These are phyloP conservation scores for Stentor coeruleus DNA, from an alignment of 73 alveolate species.

Conservation along the genomic window DNA sequence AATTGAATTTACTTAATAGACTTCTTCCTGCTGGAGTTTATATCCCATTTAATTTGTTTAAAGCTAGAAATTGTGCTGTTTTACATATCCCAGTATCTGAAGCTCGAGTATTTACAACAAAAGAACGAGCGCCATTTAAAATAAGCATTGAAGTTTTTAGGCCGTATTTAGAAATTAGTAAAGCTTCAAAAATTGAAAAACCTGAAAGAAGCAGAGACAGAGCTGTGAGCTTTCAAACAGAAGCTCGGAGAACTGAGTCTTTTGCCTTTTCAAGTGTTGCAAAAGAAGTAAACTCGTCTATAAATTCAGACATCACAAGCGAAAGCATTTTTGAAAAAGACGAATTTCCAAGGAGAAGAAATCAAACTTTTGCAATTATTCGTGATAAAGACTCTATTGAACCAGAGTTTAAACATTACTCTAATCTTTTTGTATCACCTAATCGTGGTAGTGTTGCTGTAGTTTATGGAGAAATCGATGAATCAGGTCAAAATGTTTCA, in stretches of 20 bases:
- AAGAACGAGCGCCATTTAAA: conserved; percentile 86
- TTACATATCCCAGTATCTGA: conserved; percentile 64
- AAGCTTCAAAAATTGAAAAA: conserved; percentile 7
- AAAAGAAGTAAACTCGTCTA: background rate
- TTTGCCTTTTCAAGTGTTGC: background rate
- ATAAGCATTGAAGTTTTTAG: conserved; percentile 73
- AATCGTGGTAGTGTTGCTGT: background rate
- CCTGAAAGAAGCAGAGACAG: conserved; percentile 8
- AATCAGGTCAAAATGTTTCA: conserved; percentile 15
- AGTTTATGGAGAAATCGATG: background rate
- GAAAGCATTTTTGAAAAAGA: conserved; percentile 7
- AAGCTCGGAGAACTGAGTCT: background rate
- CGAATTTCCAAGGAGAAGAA: background rate
- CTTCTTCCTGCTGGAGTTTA: conserved; percentile 51
- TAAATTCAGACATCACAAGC: background rate
- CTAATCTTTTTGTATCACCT: background rate
- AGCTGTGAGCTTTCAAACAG: background rate
- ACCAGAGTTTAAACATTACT: conserved; percentile 23
- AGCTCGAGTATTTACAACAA: conserved; percentile 71
- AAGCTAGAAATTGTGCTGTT: conserved; percentile 70
- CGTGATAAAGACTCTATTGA: background rate
- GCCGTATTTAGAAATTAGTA: conserved; percentile 51
- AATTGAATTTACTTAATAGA: conserved; percentile 37
- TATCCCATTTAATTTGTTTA: conserved; percentile 40
- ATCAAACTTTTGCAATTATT: background rate